phyloP scores from a whole-genome alignment of 2,329 filamentous ascomycete species.

The Hymenoscyphus scutula region DNA sequence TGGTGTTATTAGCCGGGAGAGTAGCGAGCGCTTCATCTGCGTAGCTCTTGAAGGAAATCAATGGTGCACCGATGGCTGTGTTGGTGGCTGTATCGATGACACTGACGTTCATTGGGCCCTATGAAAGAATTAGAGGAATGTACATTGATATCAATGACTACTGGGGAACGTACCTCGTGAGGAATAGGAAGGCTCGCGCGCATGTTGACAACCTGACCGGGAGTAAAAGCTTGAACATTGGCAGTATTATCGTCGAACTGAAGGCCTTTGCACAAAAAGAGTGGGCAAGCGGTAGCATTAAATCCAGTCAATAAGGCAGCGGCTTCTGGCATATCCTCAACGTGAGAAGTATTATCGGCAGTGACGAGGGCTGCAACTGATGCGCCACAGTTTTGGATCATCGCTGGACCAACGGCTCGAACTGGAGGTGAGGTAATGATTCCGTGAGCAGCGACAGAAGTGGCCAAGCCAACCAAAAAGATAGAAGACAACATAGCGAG shows the following conservation, averaged over 20 bases:
- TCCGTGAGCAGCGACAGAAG: constrained; percentile 43
- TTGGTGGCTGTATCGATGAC: constrained; percentile 50
- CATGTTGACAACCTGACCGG: constrained; percentile 46
- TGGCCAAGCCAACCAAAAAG: constrained; percentile 16
- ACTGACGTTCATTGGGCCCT: constrained; percentile 52
- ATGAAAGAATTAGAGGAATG: not conserved
- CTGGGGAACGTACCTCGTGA: constrained; percentile 41
- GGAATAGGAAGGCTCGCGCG: constrained; percentile 43
- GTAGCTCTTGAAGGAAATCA: constrained; percentile 50
- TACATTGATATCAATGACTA: not conserved
- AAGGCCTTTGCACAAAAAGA: constrained; percentile 49
- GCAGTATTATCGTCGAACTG: constrained; percentile 44
- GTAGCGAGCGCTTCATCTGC: constrained; percentile 44
- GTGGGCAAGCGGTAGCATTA: constrained; percentile 36
- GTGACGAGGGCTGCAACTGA: constrained; percentile 37
- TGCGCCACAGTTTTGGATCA: constrained; percentile 44
- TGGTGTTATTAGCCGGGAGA: constrained; percentile 45
- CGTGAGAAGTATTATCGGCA: constrained; percentile 31
- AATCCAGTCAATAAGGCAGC: constrained; percentile 35
- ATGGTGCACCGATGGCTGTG: constrained; percentile 45
- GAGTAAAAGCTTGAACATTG: constrained; percentile 43
- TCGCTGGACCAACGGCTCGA: constrained; percentile 43
- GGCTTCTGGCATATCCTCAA: constrained; percentile 37
- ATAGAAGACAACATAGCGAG: constrained; percentile 5
- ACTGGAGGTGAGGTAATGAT: constrained; percentile 42